Evolutionary conservation across 768 basidiomycete species (phyloP).

Genomic region (Amanita brunnescens): DNA sequence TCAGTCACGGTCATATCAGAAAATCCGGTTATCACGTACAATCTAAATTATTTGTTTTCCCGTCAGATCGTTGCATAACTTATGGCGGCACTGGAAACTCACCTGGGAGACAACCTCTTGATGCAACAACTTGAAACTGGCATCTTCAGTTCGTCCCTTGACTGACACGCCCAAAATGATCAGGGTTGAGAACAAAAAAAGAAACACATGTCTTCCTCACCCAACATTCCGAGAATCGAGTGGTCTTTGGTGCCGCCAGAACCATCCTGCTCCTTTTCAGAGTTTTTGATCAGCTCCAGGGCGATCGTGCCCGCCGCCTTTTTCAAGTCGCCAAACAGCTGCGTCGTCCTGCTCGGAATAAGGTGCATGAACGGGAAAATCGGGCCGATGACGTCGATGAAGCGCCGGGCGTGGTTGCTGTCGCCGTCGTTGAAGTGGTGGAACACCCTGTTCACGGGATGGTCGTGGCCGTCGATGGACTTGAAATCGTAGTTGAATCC

Average conservation of each 20-base stretch:
- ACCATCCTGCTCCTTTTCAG: not conserved
- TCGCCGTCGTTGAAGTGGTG: not conserved
- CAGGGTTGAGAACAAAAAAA: not conserved
- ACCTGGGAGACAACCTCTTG: not conserved
- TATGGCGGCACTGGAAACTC: not conserved
- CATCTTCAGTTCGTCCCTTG: not conserved
- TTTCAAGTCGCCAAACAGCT: not conserved
- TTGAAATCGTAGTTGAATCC: constrained; percentile 1
- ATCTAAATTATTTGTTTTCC: not conserved
- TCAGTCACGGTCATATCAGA: not conserved
- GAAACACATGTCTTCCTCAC: not conserved
- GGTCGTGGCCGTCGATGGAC: not conserved
- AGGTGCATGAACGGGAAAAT: not conserved
- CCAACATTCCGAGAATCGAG: not conserved
- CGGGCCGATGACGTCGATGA: not conserved
- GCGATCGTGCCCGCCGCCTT: not conserved
- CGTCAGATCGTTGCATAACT: not conserved
- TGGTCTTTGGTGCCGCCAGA: not conserved
- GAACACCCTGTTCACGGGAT: not conserved
- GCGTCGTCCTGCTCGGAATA: not conserved
- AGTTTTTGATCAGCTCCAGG: not conserved
- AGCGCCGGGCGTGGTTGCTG: no score
- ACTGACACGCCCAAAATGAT: not conserved
- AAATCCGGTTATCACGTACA: not conserved
- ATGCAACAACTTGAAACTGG: not conserved